Percentiles rank a stretch among this genome's conserved stretches.
Conservation (phyloP, 2,329 filamentous ascomycete species). For the Clonostachys sp. region DNA sequence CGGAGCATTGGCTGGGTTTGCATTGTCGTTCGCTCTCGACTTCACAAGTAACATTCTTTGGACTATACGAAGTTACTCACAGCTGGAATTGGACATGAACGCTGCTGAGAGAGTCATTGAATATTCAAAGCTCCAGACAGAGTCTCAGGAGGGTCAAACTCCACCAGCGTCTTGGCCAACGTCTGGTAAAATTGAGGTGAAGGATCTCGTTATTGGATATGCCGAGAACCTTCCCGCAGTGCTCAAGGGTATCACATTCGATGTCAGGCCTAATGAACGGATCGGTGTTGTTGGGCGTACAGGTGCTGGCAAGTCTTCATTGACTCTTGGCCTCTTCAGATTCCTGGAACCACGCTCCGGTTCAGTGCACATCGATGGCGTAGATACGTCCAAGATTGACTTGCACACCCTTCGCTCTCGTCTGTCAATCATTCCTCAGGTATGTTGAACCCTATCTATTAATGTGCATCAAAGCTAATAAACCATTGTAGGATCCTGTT, state of each 20-base stretch:
- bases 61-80: constrained; percentile 63
- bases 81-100: constrained; percentile 75
- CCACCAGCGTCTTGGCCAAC: constrained; percentile 72
- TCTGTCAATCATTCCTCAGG: constrained; percentile 72
- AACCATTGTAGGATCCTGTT: constrained; percentile 59
- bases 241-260: constrained; percentile 64
- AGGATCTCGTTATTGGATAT: constrained; percentile 68
- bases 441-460: constrained; percentile 6
- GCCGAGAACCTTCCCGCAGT: constrained; percentile 67
- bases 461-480: background rate
- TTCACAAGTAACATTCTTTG: constrained; percentile 62
- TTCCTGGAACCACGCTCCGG: constrained; percentile 68
- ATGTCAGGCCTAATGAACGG: constrained; percentile 61
- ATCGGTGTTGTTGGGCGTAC: constrained; percentile 76
- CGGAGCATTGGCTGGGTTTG: constrained; percentile 70
- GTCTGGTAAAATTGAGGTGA: constrained; percentile 68
- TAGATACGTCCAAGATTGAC: constrained; percentile 69
- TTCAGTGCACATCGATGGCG: constrained; percentile 64
- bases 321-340: constrained; percentile 73
- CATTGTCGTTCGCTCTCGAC: constrained; percentile 67
- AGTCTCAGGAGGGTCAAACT: constrained; percentile 55
- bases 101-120: constrained; percentile 72
- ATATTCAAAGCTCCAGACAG: constrained; percentile 65
- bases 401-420: constrained; percentile 68
- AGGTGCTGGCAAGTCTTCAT: constrained; percentile 71